A percentile compares a stretch with the other conserved stretches of the same genome.
phyloP scores from a whole-genome alignment of 2,329 filamentous ascomycete genomes.

The Sordariomycetes sp. region DNA sequence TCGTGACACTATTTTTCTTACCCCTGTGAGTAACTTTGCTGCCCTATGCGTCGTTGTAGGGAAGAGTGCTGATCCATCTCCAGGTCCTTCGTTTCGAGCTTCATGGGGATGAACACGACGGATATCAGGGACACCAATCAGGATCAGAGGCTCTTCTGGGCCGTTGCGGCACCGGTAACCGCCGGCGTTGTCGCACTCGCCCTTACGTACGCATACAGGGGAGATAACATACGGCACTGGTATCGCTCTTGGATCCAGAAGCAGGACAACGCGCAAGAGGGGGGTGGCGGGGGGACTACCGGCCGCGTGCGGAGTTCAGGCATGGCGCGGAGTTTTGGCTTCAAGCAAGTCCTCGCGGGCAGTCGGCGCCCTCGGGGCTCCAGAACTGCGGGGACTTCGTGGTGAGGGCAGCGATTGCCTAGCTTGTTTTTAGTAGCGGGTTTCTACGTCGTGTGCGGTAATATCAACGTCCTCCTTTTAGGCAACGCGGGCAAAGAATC shows the following conservation, averaged over 20 bases:
- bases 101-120: constrained; percentile 32
- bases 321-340: too few species aligned
- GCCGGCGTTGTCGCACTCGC: constrained; percentile 15
- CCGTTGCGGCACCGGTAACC: constrained; percentile 25
- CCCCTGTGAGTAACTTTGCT: constrained; percentile 16
- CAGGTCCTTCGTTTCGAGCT: constrained; percentile 18
- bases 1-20: constrained; percentile 27
- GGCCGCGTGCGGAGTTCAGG: too few species aligned
- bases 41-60: neutral
- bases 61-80: neutral
- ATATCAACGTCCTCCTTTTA: too few species aligned
- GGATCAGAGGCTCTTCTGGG: constrained; percentile 29
- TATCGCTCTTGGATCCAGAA: neutral
- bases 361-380: too few species aligned
- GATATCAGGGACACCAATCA: constrained; percentile 27
- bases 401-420: too few species aligned
- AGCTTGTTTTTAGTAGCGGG: too few species aligned
- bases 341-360: too few species aligned
- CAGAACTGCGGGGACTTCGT: too few species aligned
- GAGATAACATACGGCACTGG: constrained; percentile 7
- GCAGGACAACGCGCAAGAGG: too few species aligned
- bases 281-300: too few species aligned
- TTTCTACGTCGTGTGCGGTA: too few species aligned
- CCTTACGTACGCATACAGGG: constrained; percentile 12
- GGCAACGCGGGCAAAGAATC: too few species aligned